Conservation (phyloP, 2,329 filamentous ascomycete genomes). For the Calonectria multiphialidica region DNA sequence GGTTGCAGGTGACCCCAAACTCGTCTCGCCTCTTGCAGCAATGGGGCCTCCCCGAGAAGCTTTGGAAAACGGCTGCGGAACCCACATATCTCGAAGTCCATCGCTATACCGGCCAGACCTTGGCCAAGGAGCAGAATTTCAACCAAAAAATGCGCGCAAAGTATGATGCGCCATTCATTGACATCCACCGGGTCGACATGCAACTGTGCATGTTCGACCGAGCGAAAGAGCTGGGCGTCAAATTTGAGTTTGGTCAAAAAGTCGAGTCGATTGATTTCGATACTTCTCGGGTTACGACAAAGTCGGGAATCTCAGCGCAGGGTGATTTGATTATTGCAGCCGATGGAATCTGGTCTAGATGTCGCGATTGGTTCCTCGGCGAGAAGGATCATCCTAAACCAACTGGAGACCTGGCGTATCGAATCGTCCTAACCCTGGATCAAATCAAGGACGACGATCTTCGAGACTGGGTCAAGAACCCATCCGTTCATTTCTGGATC, state of each 20-base stretch:
- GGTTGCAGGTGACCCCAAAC: constrained; percentile 66
- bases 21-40: constrained; percentile 61
- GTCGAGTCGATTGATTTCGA: constrained; percentile 63
- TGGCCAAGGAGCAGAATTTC: constrained; percentile 65
- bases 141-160: constrained; percentile 63
- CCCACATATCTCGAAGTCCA: constrained; percentile 64
- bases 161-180: constrained; percentile 69
- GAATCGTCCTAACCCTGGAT: constrained; percentile 67
- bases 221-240: constrained; percentile 65
- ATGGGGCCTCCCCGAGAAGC: constrained; percentile 60
- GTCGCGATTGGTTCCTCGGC: constrained; percentile 61
- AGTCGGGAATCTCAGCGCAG: constrained; percentile 49
- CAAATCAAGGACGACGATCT: constrained; percentile 65
- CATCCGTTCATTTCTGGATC: constrained; percentile 71
- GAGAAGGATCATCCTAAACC: constrained; percentile 62
- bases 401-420: constrained; percentile 75
- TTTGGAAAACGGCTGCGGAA: constrained; percentile 53
- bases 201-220: constrained; percentile 65
- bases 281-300: constrained; percentile 53
- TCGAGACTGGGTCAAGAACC: constrained; percentile 63
- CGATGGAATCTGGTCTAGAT: constrained; percentile 74
- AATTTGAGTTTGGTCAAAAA: constrained; percentile 60
- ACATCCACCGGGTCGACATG: constrained; percentile 73
- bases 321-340: constrained; percentile 64
- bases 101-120: constrained; percentile 62